Base-by-base conservation (phyloP, 2,329 filamentous ascomycete species). In the Penicillium sp. region DNA sequence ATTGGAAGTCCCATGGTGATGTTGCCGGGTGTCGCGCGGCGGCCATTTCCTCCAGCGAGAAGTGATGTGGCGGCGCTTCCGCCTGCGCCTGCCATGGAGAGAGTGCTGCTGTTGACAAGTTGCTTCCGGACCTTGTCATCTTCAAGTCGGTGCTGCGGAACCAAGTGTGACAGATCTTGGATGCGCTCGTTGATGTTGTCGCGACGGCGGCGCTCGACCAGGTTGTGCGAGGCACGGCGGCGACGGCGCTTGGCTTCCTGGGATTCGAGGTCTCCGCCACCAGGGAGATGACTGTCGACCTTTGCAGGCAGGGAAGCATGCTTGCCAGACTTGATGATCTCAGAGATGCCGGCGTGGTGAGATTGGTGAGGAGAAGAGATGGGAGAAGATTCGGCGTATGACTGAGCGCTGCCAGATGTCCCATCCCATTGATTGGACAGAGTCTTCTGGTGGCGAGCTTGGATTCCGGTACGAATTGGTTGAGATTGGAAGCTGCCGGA, bases 141-240 rank as follows among this genome's bases (percentile, higher is more conserved):
- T 67, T 99, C 94, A 2, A 99, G 81, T 56, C 94, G 87, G 73
- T 99, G 94, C 56, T 88, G 83, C 22, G 94, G 94, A 2, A 99
- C 93, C 16, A 99, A 83, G 66, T 92, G 90, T 68, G 93, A 96
- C 7, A 99, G 83, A 69, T 99, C 94, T 68, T 97, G 93, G 59
- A 99, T 99, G 41, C 94, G 87, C 75, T 99, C 94, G 65, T 99
- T 99, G 80, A 99, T 99, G 71, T 97, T 97, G 77, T 97, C 94
- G 58, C 94, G 86, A 57, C 94, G 88, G 48, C 94, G 88, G 53
- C 94, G 90, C 77, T 99, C 94, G 10, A 99, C 94, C 38, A 96
- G 81, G 70, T 99, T 97, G 77, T 99, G 94, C 1, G 93, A 97
- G 68, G 97, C 94, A 38, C 94, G 84, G 55, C 94, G 86, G 56